Evolutionary conservation across 306 rosid species (phyloP).

Genomic region (Chamaecrista fasciculata): DNA sequence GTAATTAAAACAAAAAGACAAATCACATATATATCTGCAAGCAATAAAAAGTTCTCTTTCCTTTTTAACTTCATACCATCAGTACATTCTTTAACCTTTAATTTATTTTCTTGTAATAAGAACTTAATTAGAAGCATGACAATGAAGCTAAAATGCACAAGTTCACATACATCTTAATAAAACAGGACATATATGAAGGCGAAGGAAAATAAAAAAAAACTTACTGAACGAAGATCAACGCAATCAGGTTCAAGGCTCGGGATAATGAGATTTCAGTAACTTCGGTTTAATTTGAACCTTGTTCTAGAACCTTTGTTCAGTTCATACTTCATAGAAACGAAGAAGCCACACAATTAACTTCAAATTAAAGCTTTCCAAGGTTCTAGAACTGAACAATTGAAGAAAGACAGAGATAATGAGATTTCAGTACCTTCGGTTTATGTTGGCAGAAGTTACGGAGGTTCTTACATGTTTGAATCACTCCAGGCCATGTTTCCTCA

Average conservation of each 20-base stretch:
- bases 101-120: too few species aligned
- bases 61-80: too few species aligned
- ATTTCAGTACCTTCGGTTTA: not conserved
- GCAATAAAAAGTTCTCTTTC: not conserved
- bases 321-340: constrained; percentile 15
- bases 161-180: too few species aligned
- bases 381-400: not conserved
- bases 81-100: too few species aligned
- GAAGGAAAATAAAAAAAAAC: not conserved
- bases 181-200: too few species aligned
- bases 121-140: too few species aligned
- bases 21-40: not conserved
- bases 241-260: constrained; percentile 10
- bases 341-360: too few species aligned
- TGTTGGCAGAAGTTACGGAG: not conserved
- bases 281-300: too few species aligned
- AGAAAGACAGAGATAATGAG: not conserved
- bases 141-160: too few species aligned
- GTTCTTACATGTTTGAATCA: not conserved
- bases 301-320: too few species aligned
- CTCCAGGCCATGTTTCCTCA: constrained; percentile 27
- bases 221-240: constrained; percentile 21
- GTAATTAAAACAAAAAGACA: too few species aligned
- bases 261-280: not conserved
- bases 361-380: not conserved